Evolutionary conservation across 176 grass and related monocot species (phyloP).

Genomic region (Hsuehochloa calcarea): DNA sequence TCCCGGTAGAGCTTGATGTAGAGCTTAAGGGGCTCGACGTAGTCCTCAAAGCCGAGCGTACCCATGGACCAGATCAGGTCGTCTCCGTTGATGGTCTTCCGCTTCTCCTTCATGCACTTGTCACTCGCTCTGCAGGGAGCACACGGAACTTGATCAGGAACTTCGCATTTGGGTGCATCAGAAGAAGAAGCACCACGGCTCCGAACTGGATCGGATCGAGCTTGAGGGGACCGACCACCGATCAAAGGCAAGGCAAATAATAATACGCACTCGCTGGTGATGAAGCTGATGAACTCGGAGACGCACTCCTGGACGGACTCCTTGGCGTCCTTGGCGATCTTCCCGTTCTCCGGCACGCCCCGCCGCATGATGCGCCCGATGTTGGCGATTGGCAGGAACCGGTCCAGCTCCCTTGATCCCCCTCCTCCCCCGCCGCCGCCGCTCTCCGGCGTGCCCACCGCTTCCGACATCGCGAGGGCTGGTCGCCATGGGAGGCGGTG

Average conservation of each 20-base stretch:
- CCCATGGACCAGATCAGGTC: conserved; percentile 68
- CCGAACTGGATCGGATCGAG: neutral
- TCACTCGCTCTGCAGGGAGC: conserved; percentile 58
- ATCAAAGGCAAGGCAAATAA: neutral
- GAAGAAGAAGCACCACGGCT: neutral
- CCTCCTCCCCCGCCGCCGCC: conserved; percentile 1
- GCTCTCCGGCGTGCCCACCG: conserved; percentile 17
- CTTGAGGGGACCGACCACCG: neutral
- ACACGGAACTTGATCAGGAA: neutral
- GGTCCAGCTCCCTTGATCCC: conserved; percentile 55
- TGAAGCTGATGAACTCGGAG: conserved; percentile 85
- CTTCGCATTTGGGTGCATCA: neutral
- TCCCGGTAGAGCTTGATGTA: conserved; percentile 67
- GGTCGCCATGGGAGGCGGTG: neutral
- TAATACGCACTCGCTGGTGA: conserved; percentile 66
- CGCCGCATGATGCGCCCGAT: conserved; percentile 75
- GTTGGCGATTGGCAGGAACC: conserved; percentile 76
- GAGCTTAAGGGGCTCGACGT: conserved; percentile 67
- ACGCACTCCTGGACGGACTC: conserved; percentile 81
- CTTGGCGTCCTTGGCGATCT: conserved; percentile 81
- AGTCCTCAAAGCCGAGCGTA: conserved; percentile 69
- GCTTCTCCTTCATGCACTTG: conserved; percentile 81
- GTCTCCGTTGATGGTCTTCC: conserved; percentile 77
- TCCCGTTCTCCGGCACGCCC: conserved; percentile 73
- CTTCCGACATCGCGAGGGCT: conserved; percentile 52